Base-by-base conservation (phyloP, 768 basidiomycete genomes). In the Collybia nuda region DNA sequence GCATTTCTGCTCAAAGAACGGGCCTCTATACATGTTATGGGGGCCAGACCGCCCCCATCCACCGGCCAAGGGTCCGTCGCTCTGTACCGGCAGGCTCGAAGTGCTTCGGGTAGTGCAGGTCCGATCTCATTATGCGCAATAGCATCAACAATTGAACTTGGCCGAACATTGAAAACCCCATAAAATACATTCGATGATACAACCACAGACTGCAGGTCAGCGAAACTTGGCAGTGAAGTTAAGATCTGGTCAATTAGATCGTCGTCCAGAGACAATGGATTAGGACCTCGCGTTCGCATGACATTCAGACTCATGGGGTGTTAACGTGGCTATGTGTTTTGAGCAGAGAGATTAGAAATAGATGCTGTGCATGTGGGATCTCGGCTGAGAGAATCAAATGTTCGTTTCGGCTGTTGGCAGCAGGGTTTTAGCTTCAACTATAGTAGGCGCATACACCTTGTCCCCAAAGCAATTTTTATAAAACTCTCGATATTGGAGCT, bases 211-310 rank as follows among this genome's bases (percentile, higher is more conserved):
- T 44, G 52, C 35, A 72, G 56, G 17, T 62, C 60, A 5, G 54
- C 29, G 32, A 70, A 70, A 51, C 68, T 58, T 17, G 61, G 67
- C 26, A 66, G 18, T 39, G 48, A 54, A 5, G 36, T 55, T 22
- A 73, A 53, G 21, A 73, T 55, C 47, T 54, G 42, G 49, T 67
- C 69, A 21, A 64, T 56, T 38, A 70, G 52, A 40, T 74, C 70
- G 55, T 61, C 57, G 28, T 68, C 44, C 36, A 69, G 40, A 15
- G 60, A 64, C 22, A 62, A 39, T 15, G 56, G 41, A 46, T 43
- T 63, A 14, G 58, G 29, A 36, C 40, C 37, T 41, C 50, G 52
- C 57, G 32, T 32, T 32, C 32, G 32, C 32, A 32, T 32, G 32
- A 11, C 14, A 32, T 32, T 4, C 14, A 14, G 14, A 11, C 9